Percentiles rank a stretch among this genome's conserved stretches.
These are phyloP conservation scores for Endocarpon pusillum DNA, from an alignment of 495 filamentous ascomycete species.

Conservation along the genomic window DNA sequence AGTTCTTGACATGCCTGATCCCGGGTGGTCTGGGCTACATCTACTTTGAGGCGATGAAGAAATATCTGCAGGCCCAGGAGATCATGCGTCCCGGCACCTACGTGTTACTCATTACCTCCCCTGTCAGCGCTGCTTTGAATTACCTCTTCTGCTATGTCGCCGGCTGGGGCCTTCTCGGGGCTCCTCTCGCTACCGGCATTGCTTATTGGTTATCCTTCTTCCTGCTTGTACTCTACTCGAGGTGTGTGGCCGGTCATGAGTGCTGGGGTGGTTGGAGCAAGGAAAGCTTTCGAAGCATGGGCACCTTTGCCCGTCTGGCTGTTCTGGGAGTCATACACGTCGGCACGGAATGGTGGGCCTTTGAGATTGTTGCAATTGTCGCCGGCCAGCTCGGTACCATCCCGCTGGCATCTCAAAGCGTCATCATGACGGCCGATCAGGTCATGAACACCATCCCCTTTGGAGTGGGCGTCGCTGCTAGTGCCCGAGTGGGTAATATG, in stretches of 20 bases:
- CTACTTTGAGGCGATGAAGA: slow-evolving; percentile 85
- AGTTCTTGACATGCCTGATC: slow-evolving; percentile 60
- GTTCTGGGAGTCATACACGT: slow-evolving; percentile 71
- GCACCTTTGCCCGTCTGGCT: slow-evolving; percentile 62
- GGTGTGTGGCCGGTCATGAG: slow-evolving; percentile 52
- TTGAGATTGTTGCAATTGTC: slow-evolving; percentile 84
- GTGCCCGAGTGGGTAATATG: slow-evolving; percentile 64
- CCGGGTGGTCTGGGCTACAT: slow-evolving; percentile 82
- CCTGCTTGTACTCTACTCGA: slow-evolving; percentile 57
- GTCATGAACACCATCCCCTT: slow-evolving; percentile 90
- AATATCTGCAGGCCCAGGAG: slow-evolving; percentile 81
- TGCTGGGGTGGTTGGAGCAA: slow-evolving; percentile 74
- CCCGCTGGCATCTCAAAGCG: slow-evolving; percentile 69
- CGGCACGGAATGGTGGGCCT: slow-evolving; percentile 93
- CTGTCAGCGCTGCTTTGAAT: slow-evolving; percentile 59
- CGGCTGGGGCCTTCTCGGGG: slow-evolving; percentile 55
- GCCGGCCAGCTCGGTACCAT: slow-evolving; percentile 74
- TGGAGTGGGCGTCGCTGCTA: slow-evolving; percentile 72
- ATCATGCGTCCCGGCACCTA: slow-evolving; percentile 84
- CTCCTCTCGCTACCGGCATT: slow-evolving; percentile 67
- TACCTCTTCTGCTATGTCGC: slow-evolving; percentile 65
- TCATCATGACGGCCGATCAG: slow-evolving; percentile 91
- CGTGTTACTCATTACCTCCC: slow-evolving; percentile 68
- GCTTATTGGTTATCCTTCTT: slow-evolving; percentile 78
- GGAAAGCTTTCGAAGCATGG: slow-evolving; percentile 43